Evolutionary conservation across 2,329 filamentous ascomycete species (phyloP), one percentile per base, ranked within the genome.

Genomic region (Aspergillus thermomutatus): DNA sequence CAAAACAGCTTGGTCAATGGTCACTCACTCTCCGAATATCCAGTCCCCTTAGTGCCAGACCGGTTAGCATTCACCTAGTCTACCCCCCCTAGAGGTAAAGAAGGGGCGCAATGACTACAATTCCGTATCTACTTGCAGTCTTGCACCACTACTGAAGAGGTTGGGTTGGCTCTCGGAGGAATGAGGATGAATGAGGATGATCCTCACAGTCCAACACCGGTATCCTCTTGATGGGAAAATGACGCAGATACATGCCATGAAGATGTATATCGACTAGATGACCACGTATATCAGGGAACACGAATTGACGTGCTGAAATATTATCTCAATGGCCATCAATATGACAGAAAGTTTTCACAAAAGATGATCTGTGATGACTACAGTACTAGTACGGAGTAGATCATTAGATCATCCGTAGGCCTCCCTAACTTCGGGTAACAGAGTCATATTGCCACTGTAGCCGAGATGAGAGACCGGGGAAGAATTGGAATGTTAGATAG

Each of bases 111-210:
- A 58, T 50, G 45, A 51, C 55, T 41, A 37, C 14, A 17, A 37
- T 14, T 37, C 31, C 0, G 31, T 37, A 14, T 11, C 31, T 37
- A 31, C 6, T 34, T 34, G 31, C 31, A 17, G 31, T 34, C 31
- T 37, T 37, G 14, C 7, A 37, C 31, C 31, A 37, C 31, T 37
- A 52, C 62, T 57, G 52, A 49, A 60, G 59, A 50, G 50, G 34
- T 56, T 26, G 45, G 50, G 34, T 56, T 26, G 45, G 49, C 37
- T 46, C 21, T 57, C 56, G 55, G 58, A 56, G 58, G 50, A 59
- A 57, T 59, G 59, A 53, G 41, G 62, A 56, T 64, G 50, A 59
- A 57, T 59, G 59, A 53, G 41, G 62, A 56, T 64, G 61, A 63
- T 64, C 61, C 57, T 63, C 59, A 62, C 63, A 59, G 62, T 57